Percentiles rank a stretch among this genome's conserved stretches.
These are phyloP conservation scores for Kodamaea jinghongensis DNA, from an alignment of 805 yeast species.

Conservation along the genomic window DNA sequence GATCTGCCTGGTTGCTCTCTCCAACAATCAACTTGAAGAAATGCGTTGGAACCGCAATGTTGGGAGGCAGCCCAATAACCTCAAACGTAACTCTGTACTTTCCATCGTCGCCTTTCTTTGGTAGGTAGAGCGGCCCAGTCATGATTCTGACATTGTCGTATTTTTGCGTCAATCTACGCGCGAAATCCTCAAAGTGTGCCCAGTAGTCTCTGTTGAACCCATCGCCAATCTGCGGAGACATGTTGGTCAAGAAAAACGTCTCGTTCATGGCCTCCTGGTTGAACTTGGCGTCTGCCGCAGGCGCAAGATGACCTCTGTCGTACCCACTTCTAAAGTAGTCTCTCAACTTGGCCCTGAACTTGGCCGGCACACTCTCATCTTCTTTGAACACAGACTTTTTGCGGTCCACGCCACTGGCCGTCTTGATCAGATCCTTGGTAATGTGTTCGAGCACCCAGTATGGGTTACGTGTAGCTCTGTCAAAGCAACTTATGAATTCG, in stretches of 20 bases:
- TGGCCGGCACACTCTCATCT: slow-evolving; percentile 75
- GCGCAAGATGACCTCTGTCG: slow-evolving; percentile 96
- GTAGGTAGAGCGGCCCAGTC: slow-evolving; percentile 92
- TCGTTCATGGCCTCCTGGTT: slow-evolving; percentile 92
- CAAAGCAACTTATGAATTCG: slow-evolving; percentile 84
- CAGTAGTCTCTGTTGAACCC: slow-evolving; percentile 97
- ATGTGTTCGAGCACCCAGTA: slow-evolving; percentile 88
- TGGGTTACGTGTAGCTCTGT: slow-evolving; percentile 82
- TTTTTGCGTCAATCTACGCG: slow-evolving; percentile 67
- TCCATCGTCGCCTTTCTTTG: slow-evolving; percentile 76
- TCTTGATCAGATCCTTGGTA: slow-evolving; percentile 64
- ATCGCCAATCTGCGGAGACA: slow-evolving; percentile 96
- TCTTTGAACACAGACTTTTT: slow-evolving; percentile 81
- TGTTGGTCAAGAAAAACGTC: slow-evolving; percentile 84
- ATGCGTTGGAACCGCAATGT: slow-evolving; percentile 95
- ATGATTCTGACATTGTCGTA: slow-evolving; percentile 79
- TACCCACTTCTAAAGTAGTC: slow-evolving; percentile 95
- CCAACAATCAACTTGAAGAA: slow-evolving; percentile 90
- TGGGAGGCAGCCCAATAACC: slow-evolving; percentile 95
- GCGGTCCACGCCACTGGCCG: slow-evolving; percentile 61
- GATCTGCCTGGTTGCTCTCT: slow-evolving; percentile 48
- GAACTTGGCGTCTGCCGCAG: slow-evolving; percentile 96
- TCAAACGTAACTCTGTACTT: slow-evolving; percentile 84
- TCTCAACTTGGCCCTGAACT: slow-evolving; percentile 70
- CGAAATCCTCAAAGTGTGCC: slow-evolving; percentile 94